Evolutionary conservation across 768 basidiomycete species (phyloP).

Genomic region (Dentipellis sp.): DNA sequence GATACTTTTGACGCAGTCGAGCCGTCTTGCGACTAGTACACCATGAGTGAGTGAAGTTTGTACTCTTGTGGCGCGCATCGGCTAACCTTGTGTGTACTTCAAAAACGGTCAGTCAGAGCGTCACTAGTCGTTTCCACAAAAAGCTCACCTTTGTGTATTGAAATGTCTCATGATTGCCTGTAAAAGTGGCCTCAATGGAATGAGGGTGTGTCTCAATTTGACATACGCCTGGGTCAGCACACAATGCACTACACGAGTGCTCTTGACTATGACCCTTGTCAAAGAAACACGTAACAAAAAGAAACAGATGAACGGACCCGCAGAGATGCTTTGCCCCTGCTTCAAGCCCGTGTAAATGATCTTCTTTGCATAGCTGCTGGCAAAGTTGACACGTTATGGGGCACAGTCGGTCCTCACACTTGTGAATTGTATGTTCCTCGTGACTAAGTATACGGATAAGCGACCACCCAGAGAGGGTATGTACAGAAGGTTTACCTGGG

Average conservation of each 20-base stretch:
- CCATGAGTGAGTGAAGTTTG: neutral
- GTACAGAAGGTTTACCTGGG: neutral
- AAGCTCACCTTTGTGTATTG: constrained; percentile 50
- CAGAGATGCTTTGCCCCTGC: constrained; percentile 39
- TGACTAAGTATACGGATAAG: constrained; percentile 26
- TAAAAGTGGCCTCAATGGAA: constrained; percentile 54
- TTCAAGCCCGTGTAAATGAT: constrained; percentile 44
- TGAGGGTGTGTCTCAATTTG: constrained; percentile 50
- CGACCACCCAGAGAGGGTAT: neutral
- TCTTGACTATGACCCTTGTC: constrained; percentile 29
- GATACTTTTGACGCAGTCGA: constrained; percentile 40
- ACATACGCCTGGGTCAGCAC: constrained; percentile 40
- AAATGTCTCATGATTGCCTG: constrained; percentile 49
- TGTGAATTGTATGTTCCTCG: constrained; percentile 34
- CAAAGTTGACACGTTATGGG: constrained; percentile 48
- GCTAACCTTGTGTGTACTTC: constrained; percentile 45
- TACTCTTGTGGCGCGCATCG: neutral
- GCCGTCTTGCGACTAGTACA: constrained; percentile 36
- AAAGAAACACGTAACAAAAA: neutral
- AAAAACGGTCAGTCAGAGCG: neutral
- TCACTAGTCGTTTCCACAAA: neutral
- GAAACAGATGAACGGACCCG: constrained; percentile 29
- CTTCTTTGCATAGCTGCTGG: constrained; percentile 39
- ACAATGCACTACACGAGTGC: constrained; percentile 38
- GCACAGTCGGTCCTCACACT: constrained; percentile 43